Conservation (phyloP, 2,329 filamentous ascomycete genomes). For the Amauroascus niger region DNA sequence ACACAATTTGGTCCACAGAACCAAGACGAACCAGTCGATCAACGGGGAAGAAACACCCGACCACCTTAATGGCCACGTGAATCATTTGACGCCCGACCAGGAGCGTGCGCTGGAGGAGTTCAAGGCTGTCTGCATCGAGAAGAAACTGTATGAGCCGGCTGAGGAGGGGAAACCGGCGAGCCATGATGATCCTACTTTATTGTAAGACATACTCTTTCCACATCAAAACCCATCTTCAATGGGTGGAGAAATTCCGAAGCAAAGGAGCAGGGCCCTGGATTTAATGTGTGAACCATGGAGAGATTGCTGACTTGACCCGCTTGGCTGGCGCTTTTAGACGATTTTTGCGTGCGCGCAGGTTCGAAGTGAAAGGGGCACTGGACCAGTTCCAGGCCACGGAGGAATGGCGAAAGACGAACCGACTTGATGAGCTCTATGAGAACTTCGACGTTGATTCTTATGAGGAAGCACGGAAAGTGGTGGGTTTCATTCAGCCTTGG, state of each 20-base stretch:
- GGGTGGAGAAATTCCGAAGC: not conserved
- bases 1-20: not conserved
- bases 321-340: slow-evolving; percentile 46
- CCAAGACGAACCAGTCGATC: slow-evolving; percentile 9
- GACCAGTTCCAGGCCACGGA: slow-evolving; percentile 81
- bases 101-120: slow-evolving; percentile 59
- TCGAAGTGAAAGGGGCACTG: slow-evolving; percentile 65
- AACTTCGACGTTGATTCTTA: slow-evolving; percentile 80
- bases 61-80: slow-evolving; percentile 55
- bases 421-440: slow-evolving; percentile 69
- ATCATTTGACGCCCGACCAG: slow-evolving; percentile 63
- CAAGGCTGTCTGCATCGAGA: slow-evolving; percentile 57
- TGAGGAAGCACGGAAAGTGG: slow-evolving; percentile 63
- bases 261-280: not conserved
- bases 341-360: slow-evolving; percentile 76
- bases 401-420: slow-evolving; percentile 71
- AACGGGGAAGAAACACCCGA: slow-evolving; percentile 8
- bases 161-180: slow-evolving; percentile 29
- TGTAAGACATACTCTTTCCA: slow-evolving; percentile 29
- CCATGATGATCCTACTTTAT: slow-evolving; percentile 40
- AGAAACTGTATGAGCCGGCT: slow-evolving; percentile 44
- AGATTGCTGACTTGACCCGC: slow-evolving; percentile 1
- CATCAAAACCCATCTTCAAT: not conserved
- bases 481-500: slow-evolving; percentile 33
- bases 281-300: not conserved